Evolutionary conservation across 257 asterid species (phyloP).

Genomic region (Fraxinus anomala): DNA sequence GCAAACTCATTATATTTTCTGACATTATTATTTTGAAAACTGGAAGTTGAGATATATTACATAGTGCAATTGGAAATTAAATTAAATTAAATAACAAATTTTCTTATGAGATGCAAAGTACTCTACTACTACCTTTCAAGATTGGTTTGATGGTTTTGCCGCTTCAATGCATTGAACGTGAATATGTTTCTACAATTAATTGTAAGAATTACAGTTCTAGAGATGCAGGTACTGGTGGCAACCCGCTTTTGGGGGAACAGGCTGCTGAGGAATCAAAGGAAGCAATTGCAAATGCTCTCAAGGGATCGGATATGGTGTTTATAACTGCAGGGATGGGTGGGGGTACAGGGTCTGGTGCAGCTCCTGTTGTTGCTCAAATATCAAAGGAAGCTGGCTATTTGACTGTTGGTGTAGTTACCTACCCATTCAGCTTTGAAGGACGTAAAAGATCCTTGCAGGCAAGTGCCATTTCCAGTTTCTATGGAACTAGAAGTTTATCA

Average conservation of each 20-base stretch:
- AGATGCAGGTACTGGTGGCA: constrained; percentile 90
- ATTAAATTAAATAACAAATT: constrained; percentile 15
- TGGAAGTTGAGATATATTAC: constrained; percentile 4
- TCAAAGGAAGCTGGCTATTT: constrained; percentile 93
- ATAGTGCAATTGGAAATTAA: constrained; percentile 6
- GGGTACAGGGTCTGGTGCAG: constrained; percentile 99
- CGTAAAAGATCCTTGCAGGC: constrained; percentile 92
- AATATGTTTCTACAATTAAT: constrained; percentile 2
- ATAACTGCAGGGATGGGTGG: constrained; percentile 99
- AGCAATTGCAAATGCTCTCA: constrained; percentile 77
- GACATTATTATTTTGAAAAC: constrained; percentile 12
- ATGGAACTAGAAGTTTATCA: background rate
- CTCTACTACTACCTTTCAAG: constrained; percentile 3
- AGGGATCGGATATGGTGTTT: constrained; percentile 98
- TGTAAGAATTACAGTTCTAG: constrained; percentile 8
- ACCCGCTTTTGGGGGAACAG: constrained; percentile 93
- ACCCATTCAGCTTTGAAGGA: constrained; percentile 98
- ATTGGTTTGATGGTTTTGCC: constrained; percentile 13
- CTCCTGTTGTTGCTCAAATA: constrained; percentile 92
- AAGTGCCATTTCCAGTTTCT: constrained; percentile 34
- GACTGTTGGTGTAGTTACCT: constrained; percentile 96
- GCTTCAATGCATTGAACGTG: constrained; percentile 7
- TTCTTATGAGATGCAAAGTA: constrained; percentile 17
- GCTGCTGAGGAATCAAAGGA: constrained; percentile 99
- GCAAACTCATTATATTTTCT: constrained; percentile 29